Conservation (phyloP, 306 rosid species). For the Senna siamea region DNA sequence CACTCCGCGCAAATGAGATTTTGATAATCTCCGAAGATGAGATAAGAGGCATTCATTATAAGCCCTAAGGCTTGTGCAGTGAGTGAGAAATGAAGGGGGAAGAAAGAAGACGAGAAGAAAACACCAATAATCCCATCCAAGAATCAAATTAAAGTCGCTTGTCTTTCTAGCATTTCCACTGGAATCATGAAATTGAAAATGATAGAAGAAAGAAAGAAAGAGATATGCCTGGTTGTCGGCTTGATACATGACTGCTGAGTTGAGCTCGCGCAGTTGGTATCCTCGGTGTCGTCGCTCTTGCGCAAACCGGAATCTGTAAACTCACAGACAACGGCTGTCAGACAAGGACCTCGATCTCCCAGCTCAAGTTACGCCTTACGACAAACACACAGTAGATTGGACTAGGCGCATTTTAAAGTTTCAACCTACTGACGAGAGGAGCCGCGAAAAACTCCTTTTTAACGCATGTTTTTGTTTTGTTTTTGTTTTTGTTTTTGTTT, state of each 20-base stretch:
- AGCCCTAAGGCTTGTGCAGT: neutral
- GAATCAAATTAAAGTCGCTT: neutral
- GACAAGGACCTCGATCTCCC: neutral
- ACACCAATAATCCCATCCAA: neutral
- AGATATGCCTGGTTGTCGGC: constrained; percentile 54
- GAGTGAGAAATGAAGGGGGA: neutral
- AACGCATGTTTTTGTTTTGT: too few species aligned
- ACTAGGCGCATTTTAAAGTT: too few species aligned
- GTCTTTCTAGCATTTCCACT: too few species aligned
- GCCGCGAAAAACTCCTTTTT: too few species aligned
- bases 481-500: too few species aligned
- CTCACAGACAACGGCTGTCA: neutral
- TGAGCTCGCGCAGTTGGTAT: neutral
- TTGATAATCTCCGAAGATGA: neutral
- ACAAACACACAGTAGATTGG: too few species aligned
- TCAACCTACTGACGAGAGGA: too few species aligned
- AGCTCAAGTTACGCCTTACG: too few species aligned
- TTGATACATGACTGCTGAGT: constrained; percentile 51
- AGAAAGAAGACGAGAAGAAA: neutral
- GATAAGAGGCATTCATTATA: constrained; percentile 35
- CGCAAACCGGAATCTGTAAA: neutral
- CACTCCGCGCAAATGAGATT: constrained; percentile 12
- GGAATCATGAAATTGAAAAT: neutral
- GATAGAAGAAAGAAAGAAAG: constrained; percentile 4
- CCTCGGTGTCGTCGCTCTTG: neutral